phyloP scores from a whole-genome alignment of 352 stramenopile genomes.

The Halophytophthora batemanensis region DNA sequence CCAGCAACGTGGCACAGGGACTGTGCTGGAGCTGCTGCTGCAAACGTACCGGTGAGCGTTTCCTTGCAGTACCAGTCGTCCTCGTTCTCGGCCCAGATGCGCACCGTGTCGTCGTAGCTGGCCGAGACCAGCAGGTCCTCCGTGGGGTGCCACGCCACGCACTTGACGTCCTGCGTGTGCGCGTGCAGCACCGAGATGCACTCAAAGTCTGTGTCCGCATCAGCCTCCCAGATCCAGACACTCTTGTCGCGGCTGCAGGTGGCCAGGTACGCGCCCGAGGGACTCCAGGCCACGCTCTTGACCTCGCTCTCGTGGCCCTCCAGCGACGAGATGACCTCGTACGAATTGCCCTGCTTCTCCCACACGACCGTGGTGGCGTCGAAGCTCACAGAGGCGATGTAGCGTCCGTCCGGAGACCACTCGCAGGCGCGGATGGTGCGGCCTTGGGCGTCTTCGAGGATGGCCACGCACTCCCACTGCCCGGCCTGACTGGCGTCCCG shows the following conservation, averaged over 20 bases:
- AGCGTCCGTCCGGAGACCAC: constrained; percentile 86
- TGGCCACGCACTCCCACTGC: constrained; percentile 88
- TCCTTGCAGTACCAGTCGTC: constrained; percentile 97
- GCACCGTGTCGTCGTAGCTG: constrained; percentile 97
- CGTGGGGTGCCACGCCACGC: constrained; percentile 90
- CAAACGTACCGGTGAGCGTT: constrained; percentile 70
- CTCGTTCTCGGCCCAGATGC: constrained; percentile 94
- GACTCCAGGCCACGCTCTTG: constrained; percentile 96
- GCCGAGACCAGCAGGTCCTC: constrained; percentile 83
- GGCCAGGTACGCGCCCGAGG: constrained; percentile 91
- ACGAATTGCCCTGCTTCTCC: constrained; percentile 85
- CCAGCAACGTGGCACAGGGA: background rate
- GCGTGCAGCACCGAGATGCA: constrained; percentile 96
- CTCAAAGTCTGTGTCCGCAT: constrained; percentile 95
- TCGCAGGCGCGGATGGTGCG: constrained; percentile 94
- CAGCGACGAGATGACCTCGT: constrained; percentile 94
- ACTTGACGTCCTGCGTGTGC: constrained; percentile 97
- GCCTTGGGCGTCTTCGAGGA: constrained; percentile 92
- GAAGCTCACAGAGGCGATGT: constrained; percentile 95
- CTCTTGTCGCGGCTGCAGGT: constrained; percentile 98
- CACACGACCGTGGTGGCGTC: constrained; percentile 95
- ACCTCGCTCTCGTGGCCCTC: constrained; percentile 99
- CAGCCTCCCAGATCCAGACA: constrained; percentile 98
- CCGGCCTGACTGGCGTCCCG: constrained; percentile 11
- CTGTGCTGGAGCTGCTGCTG: background rate